Evolutionary conservation across 345 rosid species (phyloP), one percentile per base, ranked within the genome.

Genomic region (Aurinia saxatilis): DNA sequence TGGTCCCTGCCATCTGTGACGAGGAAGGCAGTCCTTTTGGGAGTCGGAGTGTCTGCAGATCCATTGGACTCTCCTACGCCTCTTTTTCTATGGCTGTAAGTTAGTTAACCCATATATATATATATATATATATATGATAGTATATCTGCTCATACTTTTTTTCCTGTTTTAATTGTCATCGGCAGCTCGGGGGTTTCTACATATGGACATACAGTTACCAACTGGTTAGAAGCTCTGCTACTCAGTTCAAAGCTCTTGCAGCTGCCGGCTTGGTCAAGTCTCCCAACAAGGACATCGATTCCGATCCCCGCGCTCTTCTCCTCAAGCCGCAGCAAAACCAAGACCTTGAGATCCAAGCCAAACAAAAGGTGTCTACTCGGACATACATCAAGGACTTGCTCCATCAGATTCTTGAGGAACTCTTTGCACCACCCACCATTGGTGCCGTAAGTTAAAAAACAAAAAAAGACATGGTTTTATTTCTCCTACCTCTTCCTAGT

Each of bases 21-120:
- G 97, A 93, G 78, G 81, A 75, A 18, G 83, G 81, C 41, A 82
- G 84, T 40, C 97, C 99, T 9, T 93, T 93, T 49, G 93, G 92
- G 30, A 54, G 75, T 7, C 75, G 68, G 14, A 72, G 67, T 30
- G 68, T 65, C 41, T 93, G 99, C 82, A 65, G 72, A 51, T 47
- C 88, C 17, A 48, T 77, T 29, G 97, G 88, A 35, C 82, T 93
- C 50, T 93, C 99, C 10, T 90, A 93, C 12, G 95, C 96, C 5
- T 90, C 99, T 47, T 87, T 89, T 74, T 93, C 99, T 49, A 90
- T 90, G 97, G 99, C 97, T 79, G 99, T 92, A 85, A 65, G 66
- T 57, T n/a, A 38, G 54, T n/a, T n/a, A n/a, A n/a, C n/a, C n/a
- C n/a, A n/a, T n/a, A n/a, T n/a, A n/a, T n/a, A n/a, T n/a, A n/a